Conservation (phyloP, 192 early-diverging fungal genomes). For the Rhizophagus clarus region DNA sequence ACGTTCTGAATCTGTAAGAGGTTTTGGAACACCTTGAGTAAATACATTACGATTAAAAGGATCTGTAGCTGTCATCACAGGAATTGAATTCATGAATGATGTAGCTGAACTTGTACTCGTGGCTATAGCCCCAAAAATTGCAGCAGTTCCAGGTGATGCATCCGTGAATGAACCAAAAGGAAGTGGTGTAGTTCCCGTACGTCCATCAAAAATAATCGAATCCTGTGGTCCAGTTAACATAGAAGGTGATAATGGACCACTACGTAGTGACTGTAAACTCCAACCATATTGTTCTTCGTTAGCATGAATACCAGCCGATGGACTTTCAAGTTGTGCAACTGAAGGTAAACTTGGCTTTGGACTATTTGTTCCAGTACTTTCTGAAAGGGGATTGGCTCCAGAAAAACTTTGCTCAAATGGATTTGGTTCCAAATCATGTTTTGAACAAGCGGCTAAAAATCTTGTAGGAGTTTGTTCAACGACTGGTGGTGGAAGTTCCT, state of each 20-base stretch:
- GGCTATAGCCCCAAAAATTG: slow-evolving; percentile 23
- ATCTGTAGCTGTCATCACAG: not conserved
- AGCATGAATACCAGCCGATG: slow-evolving; percentile 45
- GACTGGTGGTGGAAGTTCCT: not conserved
- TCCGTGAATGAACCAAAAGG: slow-evolving; percentile 29
- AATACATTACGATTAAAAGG: slow-evolving; percentile 3
- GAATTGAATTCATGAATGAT: slow-evolving; percentile 30
- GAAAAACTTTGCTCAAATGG: slow-evolving; percentile 86
- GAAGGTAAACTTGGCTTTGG: slow-evolving; percentile 72
- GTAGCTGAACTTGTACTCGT: slow-evolving; percentile 2
- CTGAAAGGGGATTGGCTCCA: slow-evolving; percentile 20
- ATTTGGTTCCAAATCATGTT: slow-evolving; percentile 84
- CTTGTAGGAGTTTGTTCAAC: slow-evolving; percentile 29
- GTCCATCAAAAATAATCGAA: slow-evolving; percentile 35
- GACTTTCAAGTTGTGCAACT: slow-evolving; percentile 62
- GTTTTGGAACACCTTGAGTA: not conserved
- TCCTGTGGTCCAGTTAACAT: slow-evolving; percentile 72
- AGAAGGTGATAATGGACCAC: slow-evolving; percentile 75
- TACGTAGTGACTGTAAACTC: slow-evolving; percentile 65
- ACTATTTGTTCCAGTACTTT: slow-evolving; percentile 36
- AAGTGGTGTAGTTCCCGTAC: slow-evolving; percentile 30
- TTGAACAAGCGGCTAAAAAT: slow-evolving; percentile 44
- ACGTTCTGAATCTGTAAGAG: slow-evolving; percentile 28
- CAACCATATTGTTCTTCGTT: slow-evolving; percentile 47
- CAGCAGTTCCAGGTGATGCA: slow-evolving; percentile 29